Evolutionary conservation across 164 flowering plant genomes (phyloP), one percentile per base, ranked within the genome.

Genomic region (Buxus sempervirens): DNA sequence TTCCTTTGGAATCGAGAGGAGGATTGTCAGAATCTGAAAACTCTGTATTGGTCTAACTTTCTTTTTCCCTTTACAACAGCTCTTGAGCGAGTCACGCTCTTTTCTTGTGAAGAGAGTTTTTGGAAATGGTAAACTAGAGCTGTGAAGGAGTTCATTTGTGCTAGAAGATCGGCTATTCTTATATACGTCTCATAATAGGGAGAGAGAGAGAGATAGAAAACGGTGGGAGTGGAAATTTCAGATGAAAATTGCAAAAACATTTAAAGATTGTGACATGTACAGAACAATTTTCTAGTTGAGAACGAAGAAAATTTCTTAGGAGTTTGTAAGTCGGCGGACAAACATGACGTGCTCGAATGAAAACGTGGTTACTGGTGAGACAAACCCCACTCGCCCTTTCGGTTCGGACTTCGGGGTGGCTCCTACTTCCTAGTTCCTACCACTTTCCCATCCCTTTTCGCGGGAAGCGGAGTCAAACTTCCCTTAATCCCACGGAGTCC

Each of bases 141-240:
- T 58, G 48, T 60, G 63, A 60, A 20, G 22, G 63, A 60, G 63
- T 28, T 23, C 63, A 60, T 36, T 10, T 18, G 63, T 0, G 45
- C 24, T 23, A 36, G 63, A 53, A 19, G 7, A 18, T 6, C 19
- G 55, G 55, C 16, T 45, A 45, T 45, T 10, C 18, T 10, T 45
- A 45, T 45, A 45, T 45, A 45, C 18, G 51, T 45, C 18, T 45
- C 38, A 32, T 32, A 32, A 32, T 32, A 7, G 38, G 7, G 3
- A 7, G 51, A 45, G 51, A 45, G 51, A 45, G 51, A 45, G 51
- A 32, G 38, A 32, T 3, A 32, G 38, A 32, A 7, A 32, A n/a
- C n/a, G n/a, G 38, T 3, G 38, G 7, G 38, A 32, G 38, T 3
- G 38, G n/a, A n/a, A n/a, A n/a, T n/a, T n/a, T n/a, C n/a, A 32